Evolutionary conservation across 1,284 basidiomycete genomes (phyloP).

Genomic region (Butyriboletus appendiculatus): DNA sequence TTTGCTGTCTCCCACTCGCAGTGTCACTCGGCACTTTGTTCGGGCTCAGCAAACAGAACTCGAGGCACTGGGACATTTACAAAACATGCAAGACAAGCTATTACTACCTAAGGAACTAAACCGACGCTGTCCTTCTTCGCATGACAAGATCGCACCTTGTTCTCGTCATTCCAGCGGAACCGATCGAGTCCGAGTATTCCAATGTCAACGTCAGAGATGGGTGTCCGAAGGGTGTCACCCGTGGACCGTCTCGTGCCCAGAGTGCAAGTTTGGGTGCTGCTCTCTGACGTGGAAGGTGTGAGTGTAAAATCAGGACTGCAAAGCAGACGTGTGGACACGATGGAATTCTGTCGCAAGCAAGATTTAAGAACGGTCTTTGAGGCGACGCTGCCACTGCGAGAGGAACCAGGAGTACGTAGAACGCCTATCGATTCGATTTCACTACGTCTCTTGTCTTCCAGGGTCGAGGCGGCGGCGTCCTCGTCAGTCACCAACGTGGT

Average conservation of each 20-base stretch:
- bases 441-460: too few species aligned
- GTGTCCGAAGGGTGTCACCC: constrained; percentile 16
- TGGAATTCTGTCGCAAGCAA: too few species aligned
- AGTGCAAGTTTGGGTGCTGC: neutral
- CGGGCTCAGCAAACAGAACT: neutral
- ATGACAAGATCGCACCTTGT: constrained; percentile 7
- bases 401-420: too few species aligned
- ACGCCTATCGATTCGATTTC: too few species aligned
- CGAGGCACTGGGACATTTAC: too few species aligned
- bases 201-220: constrained; percentile 19
- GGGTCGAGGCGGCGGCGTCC: too few species aligned
- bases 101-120: constrained; percentile 8
- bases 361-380: too few species aligned
- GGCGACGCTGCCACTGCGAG: too few species aligned
- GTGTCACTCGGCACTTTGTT: constrained; percentile 4
- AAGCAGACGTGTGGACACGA: too few species aligned
- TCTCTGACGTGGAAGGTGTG: too few species aligned
- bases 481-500: neutral
- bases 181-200: constrained; percentile 26
- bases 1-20: neutral
- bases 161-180: constrained; percentile 24
- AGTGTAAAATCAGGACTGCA: too few species aligned
- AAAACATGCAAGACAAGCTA: too few species aligned
- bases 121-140: constrained; percentile 22
- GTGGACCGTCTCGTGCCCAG: neutral